These are phyloP conservation scores for Conoideocrella luteorostrata DNA, from an alignment of 2,329 filamentous ascomycete genomes.

Conservation along the genomic window DNA sequence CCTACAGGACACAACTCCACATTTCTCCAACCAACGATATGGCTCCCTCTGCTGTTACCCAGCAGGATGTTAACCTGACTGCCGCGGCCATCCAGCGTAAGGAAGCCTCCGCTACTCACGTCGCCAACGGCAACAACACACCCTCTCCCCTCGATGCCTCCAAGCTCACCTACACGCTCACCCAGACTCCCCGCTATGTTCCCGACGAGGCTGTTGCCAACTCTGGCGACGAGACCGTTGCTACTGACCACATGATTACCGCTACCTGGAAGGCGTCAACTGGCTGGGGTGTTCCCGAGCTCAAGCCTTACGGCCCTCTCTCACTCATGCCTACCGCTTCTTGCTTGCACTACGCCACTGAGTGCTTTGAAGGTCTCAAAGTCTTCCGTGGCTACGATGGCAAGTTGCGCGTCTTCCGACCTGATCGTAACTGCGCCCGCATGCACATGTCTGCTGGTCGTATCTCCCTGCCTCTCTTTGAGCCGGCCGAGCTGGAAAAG, in stretches of 20 bases:
- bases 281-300: conserved; percentile 69
- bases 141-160: conserved; percentile 55
- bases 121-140: conserved; percentile 37
- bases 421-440: conserved; percentile 63
- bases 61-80: conserved; percentile 45
- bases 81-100: conserved; percentile 46
- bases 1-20: background rate
- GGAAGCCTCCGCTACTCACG: conserved; percentile 29
- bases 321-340: conserved; percentile 74
- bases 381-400: conserved; percentile 74
- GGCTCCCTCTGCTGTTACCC: conserved; percentile 40
- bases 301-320: conserved; percentile 72
- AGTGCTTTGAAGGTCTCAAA: conserved; percentile 85
- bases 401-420: conserved; percentile 71
- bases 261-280: conserved; percentile 56
- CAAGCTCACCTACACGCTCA: conserved; percentile 50
- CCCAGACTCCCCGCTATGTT: conserved; percentile 43
- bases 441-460: conserved; percentile 54
- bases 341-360: conserved; percentile 80
- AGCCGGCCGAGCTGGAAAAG: conserved; percentile 64
- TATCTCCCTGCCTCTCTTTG: conserved; percentile 69
- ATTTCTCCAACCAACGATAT: conserved; percentile 24
- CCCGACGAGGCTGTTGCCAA: conserved; percentile 43
- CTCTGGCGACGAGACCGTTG: conserved; percentile 45
- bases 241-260: conserved; percentile 86